Evolutionary conservation across 768 basidiomycete genomes (phyloP).

Genomic region (Cytidiella melzeri): DNA sequence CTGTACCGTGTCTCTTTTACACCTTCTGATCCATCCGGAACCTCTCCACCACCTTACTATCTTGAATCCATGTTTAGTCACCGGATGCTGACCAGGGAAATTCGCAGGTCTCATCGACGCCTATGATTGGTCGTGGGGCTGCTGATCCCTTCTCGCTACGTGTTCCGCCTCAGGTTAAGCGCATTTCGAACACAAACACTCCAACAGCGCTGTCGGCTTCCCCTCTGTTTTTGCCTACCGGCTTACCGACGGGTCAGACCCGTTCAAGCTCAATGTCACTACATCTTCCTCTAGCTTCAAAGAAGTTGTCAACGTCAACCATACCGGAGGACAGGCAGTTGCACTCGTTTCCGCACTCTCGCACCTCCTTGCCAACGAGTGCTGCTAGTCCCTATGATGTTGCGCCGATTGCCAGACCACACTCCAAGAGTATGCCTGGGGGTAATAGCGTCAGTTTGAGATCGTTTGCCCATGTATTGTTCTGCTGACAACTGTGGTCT

Average conservation of each 20-base stretch:
- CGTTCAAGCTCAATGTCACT: not conserved
- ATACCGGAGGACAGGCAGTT: constrained; percentile 4
- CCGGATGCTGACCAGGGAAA: too few relatives aligned
- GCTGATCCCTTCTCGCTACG: not conserved
- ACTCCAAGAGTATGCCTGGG: constrained; percentile 1
- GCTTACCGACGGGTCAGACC: too few relatives aligned
- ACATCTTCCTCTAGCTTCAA: not conserved
- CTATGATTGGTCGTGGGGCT: not conserved
- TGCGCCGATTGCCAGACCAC: not conserved
- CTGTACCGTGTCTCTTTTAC: too few relatives aligned
- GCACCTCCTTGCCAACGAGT: not conserved
- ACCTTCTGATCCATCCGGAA: too few relatives aligned
- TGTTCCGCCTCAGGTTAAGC: too few relatives aligned
- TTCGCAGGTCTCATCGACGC: not conserved
- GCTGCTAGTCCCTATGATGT: not conserved
- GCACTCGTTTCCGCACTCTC: constrained; percentile 1
- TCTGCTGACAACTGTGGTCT: not conserved
- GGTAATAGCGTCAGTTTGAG: not conserved
- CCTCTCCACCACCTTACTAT: too few relatives aligned
- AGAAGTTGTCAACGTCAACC: not conserved
- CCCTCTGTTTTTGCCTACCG: too few relatives aligned
- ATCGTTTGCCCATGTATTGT: not conserved
- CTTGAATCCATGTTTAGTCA: too few relatives aligned
- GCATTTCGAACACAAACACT: too few relatives aligned
- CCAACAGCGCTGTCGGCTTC: not conserved